Percentiles rank a stretch among this genome's conserved stretches.
phyloP scores from a whole-genome alignment of 2,329 filamentous ascomycete genomes.

The Ceratocystis papillata region DNA sequence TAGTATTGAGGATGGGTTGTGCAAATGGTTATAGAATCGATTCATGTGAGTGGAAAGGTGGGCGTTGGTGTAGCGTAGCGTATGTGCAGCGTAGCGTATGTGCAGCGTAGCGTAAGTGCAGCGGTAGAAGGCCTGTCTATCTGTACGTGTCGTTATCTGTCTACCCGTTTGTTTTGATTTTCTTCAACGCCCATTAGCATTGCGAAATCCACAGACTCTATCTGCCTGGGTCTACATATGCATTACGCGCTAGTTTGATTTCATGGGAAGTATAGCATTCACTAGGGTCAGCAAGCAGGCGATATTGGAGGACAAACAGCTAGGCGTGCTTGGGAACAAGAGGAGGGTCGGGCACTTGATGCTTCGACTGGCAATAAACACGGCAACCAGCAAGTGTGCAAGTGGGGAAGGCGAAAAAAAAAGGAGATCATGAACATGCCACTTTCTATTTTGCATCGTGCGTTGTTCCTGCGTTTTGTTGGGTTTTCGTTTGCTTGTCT shows the following conservation, averaged over 20 bases:
- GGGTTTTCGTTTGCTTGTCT: not conserved
- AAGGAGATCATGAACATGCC: not conserved
- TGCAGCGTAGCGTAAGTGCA: too few species aligned
- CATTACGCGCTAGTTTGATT: not conserved
- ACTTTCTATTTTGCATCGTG: not conserved
- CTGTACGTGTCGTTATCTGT: not conserved
- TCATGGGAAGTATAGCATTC: not conserved
- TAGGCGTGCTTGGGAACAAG: too few species aligned
- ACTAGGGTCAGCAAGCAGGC: not conserved
- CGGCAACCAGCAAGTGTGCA: not conserved
- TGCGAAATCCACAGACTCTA: not conserved
- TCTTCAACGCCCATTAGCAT: not conserved
- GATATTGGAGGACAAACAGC: too few species aligned
- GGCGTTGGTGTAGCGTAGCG: too few species aligned
- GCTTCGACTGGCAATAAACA: too few species aligned
- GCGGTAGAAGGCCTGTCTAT: not conserved
- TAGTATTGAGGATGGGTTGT: too few species aligned
- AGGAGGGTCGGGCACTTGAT: too few species aligned
- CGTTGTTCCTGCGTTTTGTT: not conserved
- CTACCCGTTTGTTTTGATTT: not conserved
- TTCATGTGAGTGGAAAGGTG: too few species aligned
- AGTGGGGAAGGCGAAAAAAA: not conserved
- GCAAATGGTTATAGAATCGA: too few species aligned
- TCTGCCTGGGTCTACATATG: not conserved
- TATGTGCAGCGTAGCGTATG: too few species aligned